Evolutionary conservation across 768 basidiomycete genomes (phyloP).

Genomic region (Symmetrospora coprosmae): DNA sequence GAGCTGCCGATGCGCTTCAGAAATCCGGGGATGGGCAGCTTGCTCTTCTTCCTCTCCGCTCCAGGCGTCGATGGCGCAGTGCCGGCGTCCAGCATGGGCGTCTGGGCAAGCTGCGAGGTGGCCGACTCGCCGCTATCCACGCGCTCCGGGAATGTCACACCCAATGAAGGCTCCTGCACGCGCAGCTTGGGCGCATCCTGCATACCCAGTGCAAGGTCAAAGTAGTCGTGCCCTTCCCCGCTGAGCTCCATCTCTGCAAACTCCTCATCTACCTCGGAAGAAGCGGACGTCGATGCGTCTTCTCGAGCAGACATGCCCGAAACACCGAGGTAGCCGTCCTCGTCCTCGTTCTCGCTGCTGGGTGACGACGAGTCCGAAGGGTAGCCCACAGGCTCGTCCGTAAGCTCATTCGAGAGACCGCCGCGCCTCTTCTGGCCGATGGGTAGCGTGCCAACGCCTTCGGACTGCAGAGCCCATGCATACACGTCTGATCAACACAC

Average conservation of each 20-base stretch:
- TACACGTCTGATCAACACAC: no score
- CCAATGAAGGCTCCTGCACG: neutral
- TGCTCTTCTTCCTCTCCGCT: neutral
- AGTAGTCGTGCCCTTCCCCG: constrained; percentile 28
- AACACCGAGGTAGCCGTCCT: constrained; percentile 33
- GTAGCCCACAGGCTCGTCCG: constrained; percentile 64
- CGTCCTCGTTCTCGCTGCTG: constrained; percentile 43
- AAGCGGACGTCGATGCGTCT: constrained; percentile 24
- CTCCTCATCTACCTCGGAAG: constrained; percentile 33
- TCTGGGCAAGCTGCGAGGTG: no score
- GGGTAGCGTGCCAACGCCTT: constrained; percentile 70
- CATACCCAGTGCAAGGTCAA: neutral
- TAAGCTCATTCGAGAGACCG: constrained; percentile 41
- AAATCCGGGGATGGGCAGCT: constrained; percentile 14
- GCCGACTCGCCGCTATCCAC: no score
- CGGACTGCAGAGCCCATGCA: no score
- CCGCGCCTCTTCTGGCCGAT: constrained; percentile 41
- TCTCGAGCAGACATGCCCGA: neutral
- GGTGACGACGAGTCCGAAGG: constrained; percentile 32
- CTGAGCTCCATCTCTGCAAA: constrained; percentile 21
- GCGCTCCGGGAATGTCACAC: neutral
- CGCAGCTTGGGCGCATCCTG: neutral
- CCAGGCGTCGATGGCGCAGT: constrained; percentile 4
- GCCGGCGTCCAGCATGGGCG: no score
- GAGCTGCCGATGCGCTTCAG: constrained; percentile 1